Evolutionary conservation across 2,329 filamentous ascomycete genomes (phyloP), one percentile per base, ranked within the genome.

Genomic region (Fusarium pseudonygamai): DNA sequence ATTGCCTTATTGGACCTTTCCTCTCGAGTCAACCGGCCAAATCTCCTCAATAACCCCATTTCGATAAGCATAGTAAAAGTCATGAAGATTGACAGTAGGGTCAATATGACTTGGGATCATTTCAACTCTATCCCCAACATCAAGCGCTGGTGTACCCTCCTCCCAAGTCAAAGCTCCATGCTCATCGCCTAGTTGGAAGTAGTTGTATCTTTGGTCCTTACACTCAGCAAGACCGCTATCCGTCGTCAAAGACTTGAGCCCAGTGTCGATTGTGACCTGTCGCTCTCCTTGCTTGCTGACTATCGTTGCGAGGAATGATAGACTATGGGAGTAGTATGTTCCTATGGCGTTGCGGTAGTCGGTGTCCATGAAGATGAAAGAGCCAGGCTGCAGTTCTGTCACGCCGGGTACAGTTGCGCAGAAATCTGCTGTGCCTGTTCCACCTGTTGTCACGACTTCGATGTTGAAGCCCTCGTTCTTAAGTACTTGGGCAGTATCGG

Each of bases 301-400:
- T 0, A 74, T 64, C 0, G 73, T 75, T 2, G 73, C 62, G 0
- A 75, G 42, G 2, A 75, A 42, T 0, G 73, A 67, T 2, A 75
- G 69, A 52, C 85, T 87, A 70, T 88, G 85, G 1, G 81, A 80
- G 74, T 86, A 89, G 61, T 83, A 83, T 0, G 80, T 78, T 2
- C 87, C 87, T 0, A 88, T 81, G 1, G 87, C 87, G 58, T 86
- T 85, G 7, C 86, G 83, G 71, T 89, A 89, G 73, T 89, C 87
- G 5, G 86, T 87, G 64, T 89, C 87, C 87, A 89, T 89, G 75
- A 89, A 88, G 62, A 89, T 83, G 66, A 89, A 89, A 0, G 85
- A 87, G 0, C 87, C 87, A 0, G 87, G 87, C 73, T 89, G 87
- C 4, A 89, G 79, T 72, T 89, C 87, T 3, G 86, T 89, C 1